Percentiles rank a stretch among this genome's conserved stretches.
phyloP scores from a whole-genome alignment of 768 basidiomycete species.

The Roridomyces roridus region DNA sequence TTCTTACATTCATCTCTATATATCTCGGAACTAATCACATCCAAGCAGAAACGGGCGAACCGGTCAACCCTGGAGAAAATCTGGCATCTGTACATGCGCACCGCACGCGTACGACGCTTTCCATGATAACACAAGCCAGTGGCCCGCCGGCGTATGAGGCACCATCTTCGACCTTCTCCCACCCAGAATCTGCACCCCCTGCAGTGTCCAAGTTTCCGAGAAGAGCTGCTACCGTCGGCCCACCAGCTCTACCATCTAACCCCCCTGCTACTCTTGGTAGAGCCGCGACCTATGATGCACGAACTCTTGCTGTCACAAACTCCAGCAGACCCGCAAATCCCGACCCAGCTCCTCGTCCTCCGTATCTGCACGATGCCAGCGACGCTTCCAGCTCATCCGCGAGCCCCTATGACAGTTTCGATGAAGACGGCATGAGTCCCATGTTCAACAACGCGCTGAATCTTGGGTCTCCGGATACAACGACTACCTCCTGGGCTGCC shows the following conservation, averaged over 20 bases:
- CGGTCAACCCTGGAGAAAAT: constrained; percentile 6
- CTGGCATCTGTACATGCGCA: constrained; percentile 11
- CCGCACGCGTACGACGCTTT: constrained; percentile 2
- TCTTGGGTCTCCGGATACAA: constrained; percentile 17
- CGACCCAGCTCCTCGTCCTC: neutral
- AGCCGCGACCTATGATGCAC: too few relatives aligned
- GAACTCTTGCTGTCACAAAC: neutral
- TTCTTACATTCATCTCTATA: neutral
- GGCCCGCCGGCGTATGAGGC: constrained; percentile 22
- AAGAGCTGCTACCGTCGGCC: neutral
- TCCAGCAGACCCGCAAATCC: neutral
- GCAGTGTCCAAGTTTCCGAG: constrained; percentile 6
- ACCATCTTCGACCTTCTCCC: neutral
- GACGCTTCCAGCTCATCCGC: constrained; percentile 11
- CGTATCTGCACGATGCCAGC: constrained; percentile 1
- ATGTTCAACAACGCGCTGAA: constrained; percentile 17
- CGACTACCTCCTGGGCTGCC: constrained; percentile 16
- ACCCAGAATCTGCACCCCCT: constrained; percentile 15
- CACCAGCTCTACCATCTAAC: neutral
- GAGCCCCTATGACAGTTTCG: constrained; percentile 14
- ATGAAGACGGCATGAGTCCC: constrained; percentile 19
- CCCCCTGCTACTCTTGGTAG: too few relatives aligned
- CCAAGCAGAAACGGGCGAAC: too few relatives aligned
- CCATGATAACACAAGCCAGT: constrained; percentile 13
- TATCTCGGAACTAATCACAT: too few relatives aligned